Percentiles rank a stretch among this genome's conserved stretches.
Conservation (phyloP, 2,329 filamentous ascomycete species). For the Penicillium vulpinum region DNA sequence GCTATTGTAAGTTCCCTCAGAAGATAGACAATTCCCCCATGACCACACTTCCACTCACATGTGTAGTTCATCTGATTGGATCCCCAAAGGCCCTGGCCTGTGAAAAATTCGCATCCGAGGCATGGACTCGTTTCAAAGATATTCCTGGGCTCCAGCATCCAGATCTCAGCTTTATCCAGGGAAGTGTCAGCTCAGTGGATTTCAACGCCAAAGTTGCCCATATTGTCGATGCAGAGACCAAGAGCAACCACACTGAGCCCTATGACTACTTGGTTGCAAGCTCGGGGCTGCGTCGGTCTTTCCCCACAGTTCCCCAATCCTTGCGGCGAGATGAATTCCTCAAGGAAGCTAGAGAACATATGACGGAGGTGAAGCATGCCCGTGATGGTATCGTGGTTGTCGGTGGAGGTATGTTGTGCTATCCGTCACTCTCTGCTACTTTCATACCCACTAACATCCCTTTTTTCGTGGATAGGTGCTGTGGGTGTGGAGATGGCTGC, state of each 20-base stretch:
- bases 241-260: constrained; percentile 36
- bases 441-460: not conserved
- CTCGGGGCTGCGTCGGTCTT: constrained; percentile 68
- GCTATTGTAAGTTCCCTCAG: constrained; percentile 63
- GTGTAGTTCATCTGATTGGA: constrained; percentile 70
- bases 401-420: constrained; percentile 58
- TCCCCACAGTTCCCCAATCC: constrained; percentile 71
- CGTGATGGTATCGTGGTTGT: constrained; percentile 61
- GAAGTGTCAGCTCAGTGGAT: constrained; percentile 63
- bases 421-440: not conserved
- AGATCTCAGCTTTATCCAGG: constrained; percentile 65
- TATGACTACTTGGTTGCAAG: constrained; percentile 78
- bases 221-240: constrained; percentile 53
- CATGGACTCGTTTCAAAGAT: constrained; percentile 69
- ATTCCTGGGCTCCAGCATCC: constrained; percentile 65
- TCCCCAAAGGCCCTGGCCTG: constrained; percentile 70
- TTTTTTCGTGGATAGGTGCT: constrained; percentile 52
- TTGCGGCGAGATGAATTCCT: constrained; percentile 36
- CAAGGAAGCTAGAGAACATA: constrained; percentile 24
- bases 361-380: constrained; percentile 48
- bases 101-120: constrained; percentile 62
- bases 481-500: constrained; percentile 81
- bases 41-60: not conserved
- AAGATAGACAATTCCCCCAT: not conserved
- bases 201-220: constrained; percentile 59